A percentile compares a stretch with the other conserved stretches of the same genome.
Evolutionary conservation across 129 eudicot genomes (phyloP).

Genomic region (Scalesia atractyloides): DNA sequence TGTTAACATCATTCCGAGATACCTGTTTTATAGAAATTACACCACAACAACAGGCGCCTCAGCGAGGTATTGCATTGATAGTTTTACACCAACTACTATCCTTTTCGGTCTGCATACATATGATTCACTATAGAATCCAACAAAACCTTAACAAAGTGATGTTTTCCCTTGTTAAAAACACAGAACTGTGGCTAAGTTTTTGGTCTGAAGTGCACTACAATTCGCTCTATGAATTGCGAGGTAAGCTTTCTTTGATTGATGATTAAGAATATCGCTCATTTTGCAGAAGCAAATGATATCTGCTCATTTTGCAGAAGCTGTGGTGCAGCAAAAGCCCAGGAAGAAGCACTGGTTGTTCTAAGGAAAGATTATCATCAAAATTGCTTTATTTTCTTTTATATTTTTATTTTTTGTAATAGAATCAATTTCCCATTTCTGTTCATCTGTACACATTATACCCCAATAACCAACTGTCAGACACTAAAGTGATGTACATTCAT

Average conservation of each 20-base stretch:
- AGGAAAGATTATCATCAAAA: constrained; percentile 15
- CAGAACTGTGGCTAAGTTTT: constrained; percentile 84
- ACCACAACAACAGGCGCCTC: constrained; percentile 58
- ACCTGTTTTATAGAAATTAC: constrained; percentile 76
- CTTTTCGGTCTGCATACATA: not conserved
- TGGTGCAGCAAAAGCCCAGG: constrained; percentile 60
- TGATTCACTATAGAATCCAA: constrained; percentile 13
- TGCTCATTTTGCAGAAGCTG: constrained; percentile 48
- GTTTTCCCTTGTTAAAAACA: constrained; percentile 12
- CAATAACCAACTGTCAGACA: constrained; percentile 2
- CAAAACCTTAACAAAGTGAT: not conserved
- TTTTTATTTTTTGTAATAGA: constrained; percentile 4
- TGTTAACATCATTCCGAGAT: constrained; percentile 81
- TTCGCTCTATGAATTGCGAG: constrained; percentile 69
- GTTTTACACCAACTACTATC: no score
- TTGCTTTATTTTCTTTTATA: not conserved
- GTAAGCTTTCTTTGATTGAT: constrained; percentile 28
- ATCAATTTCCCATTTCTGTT: constrained; percentile 12
- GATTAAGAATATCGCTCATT: no score
- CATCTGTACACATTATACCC: constrained; percentile 22
- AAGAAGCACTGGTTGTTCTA: constrained; percentile 80
- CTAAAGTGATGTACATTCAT: constrained; percentile 22
- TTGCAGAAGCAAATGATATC: constrained; percentile 9
- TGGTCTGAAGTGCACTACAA: constrained; percentile 95
- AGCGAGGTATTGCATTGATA: constrained; percentile 77